Percentiles rank a stretch among this genome's conserved stretches.
Conservation (phyloP, 331 rosid species). For the Telfairia occidentalis region DNA sequence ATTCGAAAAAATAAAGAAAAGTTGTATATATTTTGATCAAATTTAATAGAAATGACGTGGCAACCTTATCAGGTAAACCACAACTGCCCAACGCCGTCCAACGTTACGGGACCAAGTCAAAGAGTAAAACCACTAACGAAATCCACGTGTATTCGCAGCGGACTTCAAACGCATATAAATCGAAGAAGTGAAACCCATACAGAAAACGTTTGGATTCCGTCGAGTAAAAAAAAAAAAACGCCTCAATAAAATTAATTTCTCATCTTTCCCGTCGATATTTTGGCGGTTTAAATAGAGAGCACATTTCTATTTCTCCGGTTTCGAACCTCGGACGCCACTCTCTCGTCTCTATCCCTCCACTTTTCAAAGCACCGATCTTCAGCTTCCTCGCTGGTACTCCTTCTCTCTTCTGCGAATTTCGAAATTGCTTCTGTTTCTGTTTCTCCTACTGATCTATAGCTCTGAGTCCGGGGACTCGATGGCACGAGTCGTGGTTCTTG, state of each 20-base stretch:
- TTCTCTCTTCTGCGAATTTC: conserved; percentile 7
- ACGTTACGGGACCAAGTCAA: neutral
- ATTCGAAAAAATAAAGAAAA: too few species aligned
- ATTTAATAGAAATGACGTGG: neutral
- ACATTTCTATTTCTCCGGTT: conserved; percentile 25
- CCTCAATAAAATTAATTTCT: conserved; percentile 7
- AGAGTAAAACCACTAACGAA: neutral
- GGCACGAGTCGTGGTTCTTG: neutral
- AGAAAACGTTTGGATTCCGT: conserved; percentile 34
- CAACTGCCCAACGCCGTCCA: neutral
- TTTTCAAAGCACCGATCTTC: conserved; percentile 27
- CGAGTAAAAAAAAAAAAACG: conserved; percentile 20
- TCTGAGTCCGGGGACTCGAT: conserved; percentile 18
- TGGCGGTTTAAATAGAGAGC: conserved; percentile 49
- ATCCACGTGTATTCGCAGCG: conserved; percentile 34
- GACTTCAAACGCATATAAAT: conserved; percentile 32
- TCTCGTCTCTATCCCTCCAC: neutral
- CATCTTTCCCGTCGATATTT: conserved; percentile 25
- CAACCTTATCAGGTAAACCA: neutral
- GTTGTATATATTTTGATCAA: too few species aligned
- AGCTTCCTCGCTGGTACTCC: neutral
- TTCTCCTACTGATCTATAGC: conserved; percentile 24
- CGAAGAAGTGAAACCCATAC: neutral
- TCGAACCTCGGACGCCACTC: conserved; percentile 35
- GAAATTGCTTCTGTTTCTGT: conserved; percentile 22